Evolutionary conservation across 1,284 basidiomycete species (phyloP).

Genomic region (Gastroboletus turbinatus): DNA sequence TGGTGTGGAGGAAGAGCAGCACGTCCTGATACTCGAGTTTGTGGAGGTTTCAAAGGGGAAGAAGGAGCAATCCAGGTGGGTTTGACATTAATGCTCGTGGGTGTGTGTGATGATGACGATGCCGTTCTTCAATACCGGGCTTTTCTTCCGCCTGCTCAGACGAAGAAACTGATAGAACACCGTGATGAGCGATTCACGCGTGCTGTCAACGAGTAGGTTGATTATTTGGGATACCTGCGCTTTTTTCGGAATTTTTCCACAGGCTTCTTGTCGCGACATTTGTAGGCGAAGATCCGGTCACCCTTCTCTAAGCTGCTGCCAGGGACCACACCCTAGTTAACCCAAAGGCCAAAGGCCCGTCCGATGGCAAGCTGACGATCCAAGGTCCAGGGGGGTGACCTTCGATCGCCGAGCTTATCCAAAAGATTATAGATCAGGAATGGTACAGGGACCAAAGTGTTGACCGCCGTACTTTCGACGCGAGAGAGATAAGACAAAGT

Average conservation of each 20-base stretch:
- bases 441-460: conserved; percentile 74
- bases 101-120: no score
- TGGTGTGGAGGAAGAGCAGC: no score
- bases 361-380: conserved; percentile 27
- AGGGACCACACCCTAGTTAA: conserved; percentile 69
- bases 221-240: not conserved
- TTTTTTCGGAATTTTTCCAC: not conserved
- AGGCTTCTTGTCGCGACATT: conserved; percentile 66
- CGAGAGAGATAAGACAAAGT: conserved; percentile 58
- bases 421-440: conserved; percentile 51
- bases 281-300: conserved; percentile 56
- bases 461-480: conserved; percentile 52
- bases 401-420: conserved; percentile 41
- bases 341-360: conserved; percentile 36
- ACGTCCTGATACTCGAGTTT: no score
- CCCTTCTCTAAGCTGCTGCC: conserved; percentile 41
- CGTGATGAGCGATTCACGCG: conserved; percentile 65
- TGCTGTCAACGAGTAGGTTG: conserved; percentile 63
- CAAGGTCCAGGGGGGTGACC: conserved; percentile 54
- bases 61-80: no score
- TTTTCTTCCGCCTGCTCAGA: no score
- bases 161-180: conserved; percentile 66
- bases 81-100: no score
- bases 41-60: no score
- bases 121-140: not conserved